phyloP scores from a whole-genome alignment of 2,329 filamentous ascomycete species.

The Torrubiellomyces zombiae region DNA sequence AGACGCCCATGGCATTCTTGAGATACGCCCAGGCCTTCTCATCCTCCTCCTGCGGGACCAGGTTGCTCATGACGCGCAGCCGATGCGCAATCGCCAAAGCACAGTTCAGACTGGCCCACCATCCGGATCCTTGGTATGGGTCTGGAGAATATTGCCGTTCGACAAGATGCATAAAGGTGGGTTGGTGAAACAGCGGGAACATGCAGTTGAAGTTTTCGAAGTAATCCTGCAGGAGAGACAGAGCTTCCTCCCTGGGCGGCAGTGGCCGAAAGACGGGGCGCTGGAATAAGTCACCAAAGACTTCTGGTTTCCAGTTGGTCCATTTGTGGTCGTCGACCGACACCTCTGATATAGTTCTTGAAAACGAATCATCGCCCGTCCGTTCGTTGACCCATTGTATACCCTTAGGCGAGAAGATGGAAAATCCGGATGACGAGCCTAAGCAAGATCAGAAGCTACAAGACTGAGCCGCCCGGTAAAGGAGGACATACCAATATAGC shows the following conservation, averaged over 20 bases:
- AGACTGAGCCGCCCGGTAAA: no score
- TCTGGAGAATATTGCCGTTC: conserved; percentile 86
- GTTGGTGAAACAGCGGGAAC: conserved; percentile 93
- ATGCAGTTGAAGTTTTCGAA: conserved; percentile 99
- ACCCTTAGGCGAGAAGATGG: conserved; percentile 94
- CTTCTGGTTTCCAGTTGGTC: conserved; percentile 96
- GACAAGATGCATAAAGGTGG: conserved; percentile 94
- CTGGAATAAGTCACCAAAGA: conserved; percentile 83
- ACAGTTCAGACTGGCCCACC: conserved; percentile 96
- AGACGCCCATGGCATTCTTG: conserved; percentile 90
- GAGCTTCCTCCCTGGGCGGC: conserved; percentile 70
- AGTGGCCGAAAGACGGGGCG: conserved; percentile 69
- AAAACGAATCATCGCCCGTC: conserved; percentile 89
- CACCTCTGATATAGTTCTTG: conserved; percentile 85
- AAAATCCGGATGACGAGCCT: conserved; percentile 95
- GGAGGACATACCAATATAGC: conserved; percentile 63
- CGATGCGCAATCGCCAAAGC: conserved; percentile 86
- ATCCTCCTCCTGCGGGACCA: conserved; percentile 81
- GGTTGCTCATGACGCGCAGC: conserved; percentile 85
- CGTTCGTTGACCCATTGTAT: conserved; percentile 98
- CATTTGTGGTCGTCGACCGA: conserved; percentile 87
- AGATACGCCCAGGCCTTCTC: conserved; percentile 89
- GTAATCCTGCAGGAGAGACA: conserved; percentile 80
- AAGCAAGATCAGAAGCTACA: no score
- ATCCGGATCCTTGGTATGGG: conserved; percentile 86